Percentiles rank a stretch among this genome's conserved stretches.
Evolutionary conservation across 257 asterid species (phyloP).

Genomic region (Cinchona pubescens): DNA sequence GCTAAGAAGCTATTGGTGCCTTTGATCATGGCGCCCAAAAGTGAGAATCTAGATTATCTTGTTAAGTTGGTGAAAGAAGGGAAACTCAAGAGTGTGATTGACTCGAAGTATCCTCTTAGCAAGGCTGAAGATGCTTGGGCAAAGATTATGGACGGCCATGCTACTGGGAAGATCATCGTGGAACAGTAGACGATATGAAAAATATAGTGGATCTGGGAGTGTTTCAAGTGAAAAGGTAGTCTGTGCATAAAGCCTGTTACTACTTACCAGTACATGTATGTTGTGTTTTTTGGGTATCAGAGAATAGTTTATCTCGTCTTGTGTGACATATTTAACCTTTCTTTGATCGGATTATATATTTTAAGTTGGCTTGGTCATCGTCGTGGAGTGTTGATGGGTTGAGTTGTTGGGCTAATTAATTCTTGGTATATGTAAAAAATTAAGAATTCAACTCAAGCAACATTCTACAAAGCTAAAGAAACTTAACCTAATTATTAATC

Average conservation of each 20-base stretch:
- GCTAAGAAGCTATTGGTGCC: constrained; percentile 53
- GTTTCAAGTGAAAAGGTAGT: background rate
- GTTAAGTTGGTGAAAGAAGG: constrained; percentile 59
- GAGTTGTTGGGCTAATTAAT: too few species aligned
- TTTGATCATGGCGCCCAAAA: constrained; percentile 24
- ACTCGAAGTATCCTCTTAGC: constrained; percentile 43
- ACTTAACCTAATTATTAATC: too few species aligned
- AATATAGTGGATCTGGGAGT: background rate
- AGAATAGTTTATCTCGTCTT: background rate
- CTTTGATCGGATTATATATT: background rate
- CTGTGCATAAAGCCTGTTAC: background rate
- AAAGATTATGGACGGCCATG: constrained; percentile 57
- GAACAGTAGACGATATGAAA: constrained; percentile 26
- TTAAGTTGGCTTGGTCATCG: background rate
- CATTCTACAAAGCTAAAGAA: too few species aligned
- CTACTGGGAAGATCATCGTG: constrained; percentile 62
- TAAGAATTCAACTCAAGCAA: too few species aligned
- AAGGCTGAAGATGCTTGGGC: constrained; percentile 66
- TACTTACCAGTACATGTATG: background rate
- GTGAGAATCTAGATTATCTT: constrained; percentile 34
- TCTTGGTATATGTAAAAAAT: too few species aligned
- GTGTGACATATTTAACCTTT: background rate
- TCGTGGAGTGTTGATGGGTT: too few species aligned
- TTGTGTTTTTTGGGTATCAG: background rate
- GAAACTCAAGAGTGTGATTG: constrained; percentile 54